These are phyloP conservation scores for Spergularia azorica DNA, from an alignment of 179 eudicot species.

Conservation along the genomic window DNA sequence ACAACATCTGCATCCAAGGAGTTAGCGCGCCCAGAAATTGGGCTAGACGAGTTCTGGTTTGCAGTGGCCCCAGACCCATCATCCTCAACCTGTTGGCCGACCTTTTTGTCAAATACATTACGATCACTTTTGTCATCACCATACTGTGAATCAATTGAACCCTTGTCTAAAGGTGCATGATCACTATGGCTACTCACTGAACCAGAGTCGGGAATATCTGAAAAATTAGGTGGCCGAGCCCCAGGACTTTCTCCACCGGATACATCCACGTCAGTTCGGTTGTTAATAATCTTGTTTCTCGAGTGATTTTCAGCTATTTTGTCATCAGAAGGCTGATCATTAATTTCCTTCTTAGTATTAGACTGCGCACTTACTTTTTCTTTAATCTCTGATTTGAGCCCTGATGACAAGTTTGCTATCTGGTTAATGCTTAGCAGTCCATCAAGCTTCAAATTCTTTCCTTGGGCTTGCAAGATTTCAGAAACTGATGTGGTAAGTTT, in stretches of 20 bases:
- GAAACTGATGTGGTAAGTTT: slow-evolving; percentile 77
- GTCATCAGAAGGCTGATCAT: slow-evolving; percentile 34
- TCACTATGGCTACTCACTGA: slow-evolving; percentile 23
- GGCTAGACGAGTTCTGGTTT: slow-evolving; percentile 25
- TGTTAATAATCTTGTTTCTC: slow-evolving; percentile 25
- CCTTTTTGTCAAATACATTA: slow-evolving; percentile 33
- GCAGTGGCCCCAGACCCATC: slow-evolving; percentile 34
- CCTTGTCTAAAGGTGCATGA: slow-evolving; percentile 31
- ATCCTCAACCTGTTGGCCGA: slow-evolving; percentile 32
- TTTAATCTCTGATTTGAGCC: slow-evolving; percentile 43
- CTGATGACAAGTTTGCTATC: slow-evolving; percentile 45
- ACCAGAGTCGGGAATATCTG: slow-evolving; percentile 31
- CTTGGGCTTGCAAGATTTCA: slow-evolving; percentile 57
- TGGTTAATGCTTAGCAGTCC: slow-evolving; percentile 41
- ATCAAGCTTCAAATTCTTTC: slow-evolving; percentile 59
- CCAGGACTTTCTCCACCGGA: slow-evolving; percentile 34
- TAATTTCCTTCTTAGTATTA: slow-evolving; percentile 29
- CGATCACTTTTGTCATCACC: slow-evolving; percentile 29
- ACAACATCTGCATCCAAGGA: slow-evolving; percentile 31
- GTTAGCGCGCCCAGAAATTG: slow-evolving; percentile 29
- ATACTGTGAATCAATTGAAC: slow-evolving; percentile 27
- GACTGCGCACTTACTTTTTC: slow-evolving; percentile 33
- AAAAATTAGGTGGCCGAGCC: slow-evolving; percentile 34
- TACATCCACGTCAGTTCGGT: slow-evolving; percentile 31
- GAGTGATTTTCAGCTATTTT: slow-evolving; percentile 29